Evolutionary conservation across 1,284 basidiomycete genomes (phyloP).

Genomic region (Rhizopogon hawkerae): DNA sequence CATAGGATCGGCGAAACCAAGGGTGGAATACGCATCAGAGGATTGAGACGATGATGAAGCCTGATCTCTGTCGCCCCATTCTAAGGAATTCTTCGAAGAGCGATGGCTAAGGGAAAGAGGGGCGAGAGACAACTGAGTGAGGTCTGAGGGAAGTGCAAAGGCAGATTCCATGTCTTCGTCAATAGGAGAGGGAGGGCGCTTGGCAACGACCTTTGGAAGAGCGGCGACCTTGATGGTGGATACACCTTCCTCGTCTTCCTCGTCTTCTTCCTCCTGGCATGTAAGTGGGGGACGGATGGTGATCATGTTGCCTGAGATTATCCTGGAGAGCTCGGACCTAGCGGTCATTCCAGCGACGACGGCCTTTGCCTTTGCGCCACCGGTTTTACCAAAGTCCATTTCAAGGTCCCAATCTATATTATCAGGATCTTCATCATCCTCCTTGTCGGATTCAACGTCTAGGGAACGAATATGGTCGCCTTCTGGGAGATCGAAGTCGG

Average conservation of each 20-base stretch:
- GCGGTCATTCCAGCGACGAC: slow-evolving; percentile 31
- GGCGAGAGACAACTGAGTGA: slow-evolving; percentile 69
- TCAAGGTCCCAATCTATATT: slow-evolving; percentile 70
- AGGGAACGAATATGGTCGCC: slow-evolving; percentile 54
- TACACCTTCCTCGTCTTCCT: slow-evolving; percentile 70
- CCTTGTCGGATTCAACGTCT: slow-evolving; percentile 50
- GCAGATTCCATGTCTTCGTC: slow-evolving; percentile 71
- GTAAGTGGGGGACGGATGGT: slow-evolving; percentile 57
- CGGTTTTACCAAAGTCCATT: slow-evolving; percentile 56
- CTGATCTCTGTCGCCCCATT: slow-evolving; percentile 77
- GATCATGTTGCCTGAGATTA: slow-evolving; percentile 33
- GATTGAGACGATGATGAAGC: slow-evolving; percentile 68
- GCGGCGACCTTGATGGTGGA: slow-evolving; percentile 69
- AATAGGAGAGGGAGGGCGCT: slow-evolving; percentile 30
- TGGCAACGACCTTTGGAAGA: slow-evolving; percentile 34
- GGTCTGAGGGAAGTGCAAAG: slow-evolving; percentile 67
- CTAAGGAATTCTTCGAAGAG: slow-evolving; percentile 69
- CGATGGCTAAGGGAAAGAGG: slow-evolving; percentile 63
- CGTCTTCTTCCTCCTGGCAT: slow-evolving; percentile 42
- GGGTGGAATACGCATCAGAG: slow-evolving; percentile 70
- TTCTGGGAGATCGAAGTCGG: slow-evolving; percentile 75
- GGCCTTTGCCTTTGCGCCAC: slow-evolving; percentile 40
- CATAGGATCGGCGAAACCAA: slow-evolving; percentile 63
- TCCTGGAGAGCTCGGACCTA: slow-evolving; percentile 22
- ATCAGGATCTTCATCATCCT: slow-evolving; percentile 37